Percentiles rank a stretch among this genome's conserved stretches.
Evolutionary conservation across 2,329 filamentous ascomycete species (phyloP).

Genomic region (Sclerotinia glacialis): DNA sequence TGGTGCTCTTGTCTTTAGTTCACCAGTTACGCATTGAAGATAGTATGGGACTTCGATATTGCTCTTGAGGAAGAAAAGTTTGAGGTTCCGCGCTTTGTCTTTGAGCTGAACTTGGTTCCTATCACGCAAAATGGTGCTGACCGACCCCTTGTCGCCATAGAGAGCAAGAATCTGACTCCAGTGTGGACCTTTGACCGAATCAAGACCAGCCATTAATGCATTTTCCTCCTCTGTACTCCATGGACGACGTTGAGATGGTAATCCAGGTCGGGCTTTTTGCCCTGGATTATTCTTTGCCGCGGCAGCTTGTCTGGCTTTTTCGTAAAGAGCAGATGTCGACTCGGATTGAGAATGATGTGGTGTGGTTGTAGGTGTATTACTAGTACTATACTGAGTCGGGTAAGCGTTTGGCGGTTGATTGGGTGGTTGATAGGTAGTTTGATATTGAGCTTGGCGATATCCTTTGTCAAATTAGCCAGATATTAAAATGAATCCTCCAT

Average conservation of each 20-base stretch:
- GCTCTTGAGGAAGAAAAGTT: conserved; percentile 88
- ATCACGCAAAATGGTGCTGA: conserved; percentile 81
- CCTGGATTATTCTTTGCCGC: conserved; percentile 52
- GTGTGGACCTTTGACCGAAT: conserved; percentile 84
- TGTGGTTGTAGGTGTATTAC: conserved; percentile 15
- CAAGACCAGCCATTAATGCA: conserved; percentile 82
- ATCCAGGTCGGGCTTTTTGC: conserved; percentile 49
- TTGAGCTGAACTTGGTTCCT: conserved; percentile 89
- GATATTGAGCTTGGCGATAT: conserved; percentile 17
- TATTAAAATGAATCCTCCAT: background rate
- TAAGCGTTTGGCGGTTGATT: conserved; percentile 21
- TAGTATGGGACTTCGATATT: conserved; percentile 89
- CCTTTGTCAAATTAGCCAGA: conserved; percentile 13
- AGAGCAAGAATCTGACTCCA: conserved; percentile 89
- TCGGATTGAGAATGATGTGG: conserved; percentile 42
- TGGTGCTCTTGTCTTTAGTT: conserved; percentile 80
- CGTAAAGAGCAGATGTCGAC: conserved; percentile 56
- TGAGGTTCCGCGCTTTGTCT: conserved; percentile 86
- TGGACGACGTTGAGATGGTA: conserved; percentile 63
- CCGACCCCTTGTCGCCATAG: conserved; percentile 75
- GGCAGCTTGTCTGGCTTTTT: conserved; percentile 54
- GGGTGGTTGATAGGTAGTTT: conserved; percentile 32
- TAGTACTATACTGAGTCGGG: conserved; percentile 21
- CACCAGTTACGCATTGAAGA: conserved; percentile 81
- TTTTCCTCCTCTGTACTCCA: conserved; percentile 91